Evolutionary conservation across 306 rosid genomes (phyloP), one percentile per base, ranked within the genome.

Genomic region (Arachis hypogaea): DNA sequence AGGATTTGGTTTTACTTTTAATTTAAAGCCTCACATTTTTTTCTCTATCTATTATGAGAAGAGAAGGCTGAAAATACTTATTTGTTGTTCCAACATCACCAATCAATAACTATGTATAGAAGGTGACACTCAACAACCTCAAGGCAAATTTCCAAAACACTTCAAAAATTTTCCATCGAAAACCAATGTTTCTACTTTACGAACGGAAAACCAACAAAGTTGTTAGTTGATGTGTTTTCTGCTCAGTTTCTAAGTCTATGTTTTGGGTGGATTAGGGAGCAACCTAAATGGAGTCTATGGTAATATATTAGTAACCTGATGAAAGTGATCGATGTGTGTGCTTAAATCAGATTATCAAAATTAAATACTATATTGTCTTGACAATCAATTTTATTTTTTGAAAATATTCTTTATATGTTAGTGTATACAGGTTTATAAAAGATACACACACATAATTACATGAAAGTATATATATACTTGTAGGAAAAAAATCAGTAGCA

Each of bases 41-140:
- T 10, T 9, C 4, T 10, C 12, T 47, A 47, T 47, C 4, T 47
- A 47, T 47, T 1, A 47, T 2, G 10, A 47, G 52, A 47, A 47
- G 11, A 47, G 52, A 22, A 22, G 28, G 28, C 52, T 11, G 59
- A 54, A 16, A 54, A 22, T 22, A 33, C 38, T 33, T 33, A 33
- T 33, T 33, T 33, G 60, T 18, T 55, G 22, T 4, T 16, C 7
- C 60, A 18, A 18, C 33, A 7, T 54, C 29, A 54, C 9, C 11
- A 54, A 54, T 55, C 10, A 55, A 7, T 33, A 1, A 33, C 4
- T 33, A 33, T 33, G 4, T 33, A 55, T 18, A 16, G 36, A 55
- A 55, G 33, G 60, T 55, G 60, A 55, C 60, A 55, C 33, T 18
- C 36, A 18, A 55, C 60, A 55, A 55, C 60, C 60, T 55, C 60